These are phyloP conservation scores for Coemansia aciculifera DNA, from an alignment of 192 early-diverging fungal species.

Conservation along the genomic window DNA sequence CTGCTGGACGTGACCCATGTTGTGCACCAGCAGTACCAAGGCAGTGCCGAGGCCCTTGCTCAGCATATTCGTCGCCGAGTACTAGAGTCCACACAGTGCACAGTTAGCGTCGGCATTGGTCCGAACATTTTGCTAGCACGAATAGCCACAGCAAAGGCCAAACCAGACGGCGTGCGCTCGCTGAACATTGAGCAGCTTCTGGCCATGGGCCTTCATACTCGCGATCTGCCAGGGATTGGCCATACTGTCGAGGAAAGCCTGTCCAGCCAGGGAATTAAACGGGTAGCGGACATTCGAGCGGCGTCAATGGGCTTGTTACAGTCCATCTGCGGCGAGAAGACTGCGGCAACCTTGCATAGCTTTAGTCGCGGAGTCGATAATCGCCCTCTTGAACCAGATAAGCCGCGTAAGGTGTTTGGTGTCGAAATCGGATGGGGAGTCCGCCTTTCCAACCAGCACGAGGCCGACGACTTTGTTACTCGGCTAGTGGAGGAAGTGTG, in stretches of 20 bases:
- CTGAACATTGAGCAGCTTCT: conserved; percentile 19
- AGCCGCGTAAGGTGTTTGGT: conserved; percentile 72
- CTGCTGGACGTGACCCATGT: conserved; percentile 65
- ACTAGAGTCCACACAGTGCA: conserved; percentile 57
- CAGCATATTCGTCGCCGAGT: conserved; percentile 58
- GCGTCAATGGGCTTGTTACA: conserved; percentile 56
- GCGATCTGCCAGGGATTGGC: conserved; percentile 61
- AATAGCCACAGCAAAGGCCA: conserved; percentile 70
- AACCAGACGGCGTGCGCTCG: conserved; percentile 63
- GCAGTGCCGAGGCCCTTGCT: conserved; percentile 43
- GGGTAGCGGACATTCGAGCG: conserved; percentile 53
- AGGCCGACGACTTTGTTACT: conserved; percentile 71
- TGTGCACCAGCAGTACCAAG: conserved; percentile 23
- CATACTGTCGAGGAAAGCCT: conserved; percentile 54
- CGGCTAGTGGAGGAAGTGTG: conserved; percentile 67
- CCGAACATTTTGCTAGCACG: conserved; percentile 73
- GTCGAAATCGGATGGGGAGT: conserved; percentile 90
- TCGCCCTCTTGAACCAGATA: conserved; percentile 64
- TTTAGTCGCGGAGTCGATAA: conserved; percentile 76
- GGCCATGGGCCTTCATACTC: conserved; percentile 12
- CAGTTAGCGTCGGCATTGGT: conserved; percentile 76
- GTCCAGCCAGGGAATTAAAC: conserved; percentile 42
- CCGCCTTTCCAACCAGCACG: conserved; percentile 69
- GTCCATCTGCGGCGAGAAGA: conserved; percentile 69
- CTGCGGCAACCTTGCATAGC: conserved; percentile 67